These are phyloP conservation scores for Xenoacremonium recifei DNA, from an alignment of 2,329 filamentous ascomycete species.

Conservation along the genomic window DNA sequence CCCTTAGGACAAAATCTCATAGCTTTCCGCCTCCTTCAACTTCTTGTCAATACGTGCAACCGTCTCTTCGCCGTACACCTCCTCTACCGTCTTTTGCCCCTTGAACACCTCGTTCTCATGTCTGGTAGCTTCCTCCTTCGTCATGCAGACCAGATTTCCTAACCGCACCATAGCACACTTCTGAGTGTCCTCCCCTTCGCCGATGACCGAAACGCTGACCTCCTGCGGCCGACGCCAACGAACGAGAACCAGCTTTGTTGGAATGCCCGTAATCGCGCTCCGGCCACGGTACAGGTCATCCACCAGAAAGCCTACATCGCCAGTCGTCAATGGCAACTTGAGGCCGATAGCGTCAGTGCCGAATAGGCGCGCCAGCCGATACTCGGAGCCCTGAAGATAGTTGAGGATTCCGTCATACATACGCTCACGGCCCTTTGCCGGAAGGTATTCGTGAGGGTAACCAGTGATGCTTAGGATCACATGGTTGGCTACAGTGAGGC, in stretches of 20 bases:
- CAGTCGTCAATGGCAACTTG: slow-evolving; percentile 72
- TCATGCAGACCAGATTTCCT: slow-evolving; percentile 82
- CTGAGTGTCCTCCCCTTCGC: slow-evolving; percentile 69
- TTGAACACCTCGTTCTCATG: slow-evolving; percentile 81
- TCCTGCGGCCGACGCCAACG: slow-evolving; percentile 70
- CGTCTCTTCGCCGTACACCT: slow-evolving; percentile 70
- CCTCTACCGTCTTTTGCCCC: slow-evolving; percentile 63
- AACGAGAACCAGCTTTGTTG: slow-evolving; percentile 75
- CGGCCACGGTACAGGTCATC: slow-evolving; percentile 87
- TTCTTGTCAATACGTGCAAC: slow-evolving; percentile 66
- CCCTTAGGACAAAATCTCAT: slow-evolving; percentile 56
- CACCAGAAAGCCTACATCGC: slow-evolving; percentile 82
- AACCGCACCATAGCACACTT: slow-evolving; percentile 69
- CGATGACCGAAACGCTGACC: slow-evolving; percentile 58
- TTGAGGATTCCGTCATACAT: slow-evolving; percentile 85
- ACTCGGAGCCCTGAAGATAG: slow-evolving; percentile 73
- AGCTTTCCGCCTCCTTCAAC: slow-evolving; percentile 64
- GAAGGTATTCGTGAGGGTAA: slow-evolving; percentile 83
- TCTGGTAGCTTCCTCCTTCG: slow-evolving; percentile 78
- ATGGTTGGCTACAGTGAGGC: slow-evolving; percentile 87
- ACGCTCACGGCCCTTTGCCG: slow-evolving; percentile 81
- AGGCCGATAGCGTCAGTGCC: slow-evolving; percentile 57
- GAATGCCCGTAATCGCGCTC: slow-evolving; percentile 78
- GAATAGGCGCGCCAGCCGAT: slow-evolving; percentile 61
- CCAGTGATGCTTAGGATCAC: slow-evolving; percentile 78